A percentile compares a stretch with the other conserved stretches of the same genome.
Evolutionary conservation across 768 basidiomycete species (phyloP).

Genomic region (Lactarius hengduanensis): DNA sequence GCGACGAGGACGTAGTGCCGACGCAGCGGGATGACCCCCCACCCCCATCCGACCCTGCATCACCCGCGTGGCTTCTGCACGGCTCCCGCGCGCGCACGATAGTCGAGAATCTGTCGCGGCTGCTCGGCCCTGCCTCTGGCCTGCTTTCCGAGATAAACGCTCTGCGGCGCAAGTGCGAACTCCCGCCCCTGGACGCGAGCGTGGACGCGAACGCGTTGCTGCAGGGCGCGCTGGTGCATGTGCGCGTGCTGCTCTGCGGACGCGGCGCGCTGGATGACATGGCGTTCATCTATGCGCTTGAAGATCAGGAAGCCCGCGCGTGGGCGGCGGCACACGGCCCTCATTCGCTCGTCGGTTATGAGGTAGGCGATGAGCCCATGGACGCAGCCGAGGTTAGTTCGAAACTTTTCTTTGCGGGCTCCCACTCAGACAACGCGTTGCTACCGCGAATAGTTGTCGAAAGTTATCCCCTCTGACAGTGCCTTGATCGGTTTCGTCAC

Average conservation of each 20-base stretch:
- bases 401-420: background rate
- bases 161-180: conserved; percentile 54
- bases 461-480: conserved; percentile 41
- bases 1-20: conserved; percentile 43
- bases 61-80: conserved; percentile 61
- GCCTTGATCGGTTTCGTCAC: conserved; percentile 79
- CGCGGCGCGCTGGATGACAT: conserved; percentile 75
- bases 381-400: conserved; percentile 36
- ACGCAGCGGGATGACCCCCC: conserved; percentile 53
- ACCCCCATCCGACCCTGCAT: conserved; percentile 16
- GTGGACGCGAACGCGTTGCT: conserved; percentile 47
- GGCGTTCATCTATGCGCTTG: conserved; percentile 66
- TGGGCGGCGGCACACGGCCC: conserved; percentile 44
- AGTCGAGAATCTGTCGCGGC: conserved; percentile 41
- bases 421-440: conserved; percentile 13
- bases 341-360: conserved; percentile 27
- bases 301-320: conserved; percentile 50
- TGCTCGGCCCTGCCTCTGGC: conserved; percentile 43
- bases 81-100: conserved; percentile 51
- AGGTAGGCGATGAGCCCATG: conserved; percentile 29
- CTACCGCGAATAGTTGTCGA: conserved; percentile 43
- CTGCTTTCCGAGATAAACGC: conserved; percentile 58
- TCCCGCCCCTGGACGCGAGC: conserved; percentile 39
- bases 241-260: conserved; percentile 57
- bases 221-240: conserved; percentile 62